phyloP scores from a whole-genome alignment of 2,329 filamentous ascomycete genomes.

The Sclerotinia glacialis region DNA sequence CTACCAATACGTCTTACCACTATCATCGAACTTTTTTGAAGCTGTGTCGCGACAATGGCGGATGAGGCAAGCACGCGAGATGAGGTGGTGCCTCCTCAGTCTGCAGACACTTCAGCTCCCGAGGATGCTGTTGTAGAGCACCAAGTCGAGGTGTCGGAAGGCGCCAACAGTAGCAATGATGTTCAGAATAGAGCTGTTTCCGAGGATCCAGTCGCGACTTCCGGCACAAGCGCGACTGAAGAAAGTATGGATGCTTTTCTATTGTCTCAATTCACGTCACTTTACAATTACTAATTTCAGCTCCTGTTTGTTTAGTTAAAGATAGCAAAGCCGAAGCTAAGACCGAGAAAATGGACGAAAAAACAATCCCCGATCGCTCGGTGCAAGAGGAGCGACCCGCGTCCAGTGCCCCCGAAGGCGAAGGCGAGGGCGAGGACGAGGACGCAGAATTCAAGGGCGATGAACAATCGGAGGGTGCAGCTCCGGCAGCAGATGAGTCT shows the following conservation, averaged over 20 bases:
- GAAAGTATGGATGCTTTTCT: constrained; percentile 30
- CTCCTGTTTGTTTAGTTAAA: constrained; percentile 29
- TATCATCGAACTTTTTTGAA: constrained; percentile 20
- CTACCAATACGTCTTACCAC: constrained; percentile 21
- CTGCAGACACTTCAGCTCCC: constrained; percentile 26
- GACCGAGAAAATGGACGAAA: constrained; percentile 29
- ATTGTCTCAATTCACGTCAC: constrained; percentile 19
- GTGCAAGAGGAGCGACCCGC: constrained; percentile 26
- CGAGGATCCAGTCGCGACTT: constrained; percentile 33
- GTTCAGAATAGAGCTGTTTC: constrained; percentile 24
- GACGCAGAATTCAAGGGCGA: constrained; percentile 40
- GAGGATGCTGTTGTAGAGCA: constrained; percentile 22
- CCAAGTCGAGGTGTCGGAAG: constrained; percentile 27
- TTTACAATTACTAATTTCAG: constrained; percentile 28
- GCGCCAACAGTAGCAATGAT: constrained; percentile 28
- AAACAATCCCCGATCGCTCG: constrained; percentile 24
- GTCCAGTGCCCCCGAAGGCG: constrained; percentile 27
- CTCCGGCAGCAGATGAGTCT: constrained; percentile 32
- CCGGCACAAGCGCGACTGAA: constrained; percentile 26
- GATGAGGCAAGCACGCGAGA: constrained; percentile 33
- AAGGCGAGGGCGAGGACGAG: constrained; percentile 20
- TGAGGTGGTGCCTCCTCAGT: constrained; percentile 24
- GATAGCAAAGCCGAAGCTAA: constrained; percentile 20
- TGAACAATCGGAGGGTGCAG: constrained; percentile 37
- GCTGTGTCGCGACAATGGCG: constrained; percentile 35